These are phyloP conservation scores for Verbascum thapsus DNA, from an alignment of 257 asterid genomes.

Conservation along the genomic window DNA sequence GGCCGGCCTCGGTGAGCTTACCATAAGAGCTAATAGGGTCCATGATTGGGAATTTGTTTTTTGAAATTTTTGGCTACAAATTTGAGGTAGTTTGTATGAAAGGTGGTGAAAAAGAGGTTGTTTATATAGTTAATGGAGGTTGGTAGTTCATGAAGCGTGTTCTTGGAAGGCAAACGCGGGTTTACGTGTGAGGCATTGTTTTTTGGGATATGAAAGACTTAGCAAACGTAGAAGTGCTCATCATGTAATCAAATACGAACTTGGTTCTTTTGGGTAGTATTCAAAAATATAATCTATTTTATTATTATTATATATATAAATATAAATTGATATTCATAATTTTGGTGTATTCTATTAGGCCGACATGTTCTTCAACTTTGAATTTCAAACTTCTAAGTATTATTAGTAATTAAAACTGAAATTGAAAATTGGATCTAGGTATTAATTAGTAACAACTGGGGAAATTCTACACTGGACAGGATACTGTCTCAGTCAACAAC, in stretches of 20 bases:
- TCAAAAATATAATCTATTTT: neutral
- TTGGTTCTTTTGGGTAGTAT: neutral
- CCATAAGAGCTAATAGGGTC: slow-evolving; percentile 37
- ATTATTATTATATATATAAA: too few relatives aligned
- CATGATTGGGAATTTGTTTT: slow-evolving; percentile 17
- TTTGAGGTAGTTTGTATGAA: neutral
- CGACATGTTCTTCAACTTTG: too few relatives aligned
- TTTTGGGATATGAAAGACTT: too few relatives aligned
- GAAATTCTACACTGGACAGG: too few relatives aligned
- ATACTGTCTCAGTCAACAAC: neutral
- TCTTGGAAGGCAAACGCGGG: neutral
- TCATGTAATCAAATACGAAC: slow-evolving; percentile 27
- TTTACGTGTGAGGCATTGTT: slow-evolving; percentile 35
- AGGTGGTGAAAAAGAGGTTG: neutral
- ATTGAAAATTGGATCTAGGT: neutral
- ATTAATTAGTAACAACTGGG: too few relatives aligned
- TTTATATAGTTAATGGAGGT: slow-evolving; percentile 13
- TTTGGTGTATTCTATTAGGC: neutral
- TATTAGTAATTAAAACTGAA: neutral
- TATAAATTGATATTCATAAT: too few relatives aligned
- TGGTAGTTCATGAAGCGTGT: too few relatives aligned
- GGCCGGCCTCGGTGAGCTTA: slow-evolving; percentile 40
- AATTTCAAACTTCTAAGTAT: neutral
- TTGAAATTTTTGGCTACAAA: neutral
- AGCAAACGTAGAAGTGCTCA: slow-evolving; percentile 22